A percentile compares a stretch with the other conserved stretches of the same genome.
phyloP scores from a whole-genome alignment of 2,329 filamentous ascomycete species.

The Exophiala lecanii-corni region DNA sequence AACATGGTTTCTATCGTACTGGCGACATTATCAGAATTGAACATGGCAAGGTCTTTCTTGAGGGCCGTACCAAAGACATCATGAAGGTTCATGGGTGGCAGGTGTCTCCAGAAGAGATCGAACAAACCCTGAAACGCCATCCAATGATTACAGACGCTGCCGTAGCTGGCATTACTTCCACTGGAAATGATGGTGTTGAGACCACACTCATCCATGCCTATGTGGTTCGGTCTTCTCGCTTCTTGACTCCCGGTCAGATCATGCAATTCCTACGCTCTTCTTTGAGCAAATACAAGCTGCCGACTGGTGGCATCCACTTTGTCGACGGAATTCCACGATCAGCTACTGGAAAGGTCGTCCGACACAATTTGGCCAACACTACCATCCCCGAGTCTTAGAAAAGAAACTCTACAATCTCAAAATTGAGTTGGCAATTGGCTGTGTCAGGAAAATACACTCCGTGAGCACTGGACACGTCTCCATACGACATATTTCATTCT shows the following conservation, averaged over 20 bases:
- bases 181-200: slow-evolving; percentile 29
- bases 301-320: slow-evolving; percentile 46
- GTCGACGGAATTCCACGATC: slow-evolving; percentile 47
- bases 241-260: slow-evolving; percentile 38
- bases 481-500: too few species aligned
- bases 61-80: slow-evolving; percentile 41
- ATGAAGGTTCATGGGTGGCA: slow-evolving; percentile 47
- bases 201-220: slow-evolving; percentile 43
- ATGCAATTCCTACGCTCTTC: slow-evolving; percentile 20
- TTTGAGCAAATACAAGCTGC: slow-evolving; percentile 46
- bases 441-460: too few species aligned
- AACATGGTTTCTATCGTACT: slow-evolving; percentile 40
- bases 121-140: slow-evolving; percentile 41
- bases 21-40: slow-evolving; percentile 39
- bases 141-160: slow-evolving; percentile 43
- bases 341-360: slow-evolving; percentile 47
- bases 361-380: slow-evolving; percentile 19
- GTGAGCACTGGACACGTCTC: too few species aligned
- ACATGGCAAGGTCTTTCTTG: slow-evolving; percentile 36
- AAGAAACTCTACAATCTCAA: too few species aligned
- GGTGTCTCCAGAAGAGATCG: slow-evolving; percentile 47
- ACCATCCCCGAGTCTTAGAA: too few species aligned
- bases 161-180: slow-evolving; percentile 40
- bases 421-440: too few species aligned
- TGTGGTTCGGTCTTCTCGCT: slow-evolving; percentile 34